These are phyloP conservation scores for Suillus occidentalis DNA, from an alignment of 768 basidiomycete genomes.

Conservation along the genomic window DNA sequence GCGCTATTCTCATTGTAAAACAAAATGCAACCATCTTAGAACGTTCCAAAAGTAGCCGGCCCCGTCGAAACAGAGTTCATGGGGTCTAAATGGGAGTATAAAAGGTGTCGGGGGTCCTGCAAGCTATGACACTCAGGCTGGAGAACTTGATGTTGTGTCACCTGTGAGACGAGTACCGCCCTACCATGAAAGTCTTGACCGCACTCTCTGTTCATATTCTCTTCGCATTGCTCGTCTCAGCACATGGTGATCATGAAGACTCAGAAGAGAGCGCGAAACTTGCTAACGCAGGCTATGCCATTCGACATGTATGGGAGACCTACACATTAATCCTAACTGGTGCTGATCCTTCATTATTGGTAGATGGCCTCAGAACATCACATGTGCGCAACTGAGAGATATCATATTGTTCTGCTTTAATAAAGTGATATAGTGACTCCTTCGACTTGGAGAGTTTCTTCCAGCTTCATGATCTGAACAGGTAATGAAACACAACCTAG, in stretches of 20 bases:
- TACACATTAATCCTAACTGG: constrained; percentile 6
- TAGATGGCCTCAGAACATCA: constrained; percentile 92
- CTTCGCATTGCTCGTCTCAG: constrained; percentile 33
- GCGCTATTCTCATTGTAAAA: not conserved
- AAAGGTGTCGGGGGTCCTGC: not conserved
- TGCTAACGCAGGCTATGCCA: constrained; percentile 60
- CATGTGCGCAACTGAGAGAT: constrained; percentile 47
- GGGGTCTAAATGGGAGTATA: not conserved
- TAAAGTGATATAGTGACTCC: constrained; percentile 55
- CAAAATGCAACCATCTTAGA: not conserved
- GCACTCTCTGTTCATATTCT: constrained; percentile 43
- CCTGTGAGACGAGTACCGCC: not conserved
- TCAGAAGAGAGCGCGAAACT: constrained; percentile 60
- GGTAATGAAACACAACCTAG: constrained; percentile 40
- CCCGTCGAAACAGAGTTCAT: not conserved
- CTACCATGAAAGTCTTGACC: constrained; percentile 49
- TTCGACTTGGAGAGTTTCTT: constrained; percentile 91
- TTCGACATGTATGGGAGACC: constrained; percentile 76
- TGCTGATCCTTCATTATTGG: constrained; percentile 17
- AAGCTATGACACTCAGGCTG: not conserved
- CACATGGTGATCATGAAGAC: constrained; percentile 66
- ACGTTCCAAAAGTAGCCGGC: not conserved
- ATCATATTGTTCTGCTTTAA: not conserved
- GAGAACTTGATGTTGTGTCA: not conserved
- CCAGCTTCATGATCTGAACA: constrained; percentile 90